Evolutionary conservation across 179 eudicot genomes (phyloP).

Genomic region (Silene noctiflora): DNA sequence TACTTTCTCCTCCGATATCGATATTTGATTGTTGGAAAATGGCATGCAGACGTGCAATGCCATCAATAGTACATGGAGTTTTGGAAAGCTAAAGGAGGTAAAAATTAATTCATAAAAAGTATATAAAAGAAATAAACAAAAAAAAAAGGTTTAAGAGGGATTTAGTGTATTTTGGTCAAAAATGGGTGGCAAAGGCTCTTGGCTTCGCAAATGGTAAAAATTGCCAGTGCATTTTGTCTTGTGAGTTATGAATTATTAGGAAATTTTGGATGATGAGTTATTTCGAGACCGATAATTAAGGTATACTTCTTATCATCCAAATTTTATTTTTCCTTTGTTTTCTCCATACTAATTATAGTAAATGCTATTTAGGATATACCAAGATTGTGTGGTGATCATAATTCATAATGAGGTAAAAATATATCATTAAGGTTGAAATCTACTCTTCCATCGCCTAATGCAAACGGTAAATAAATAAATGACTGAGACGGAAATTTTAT

Average conservation of each 20-base stretch:
- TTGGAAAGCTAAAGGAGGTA: constrained; percentile 7
- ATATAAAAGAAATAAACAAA: background rate
- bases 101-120: background rate
- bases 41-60: constrained; percentile 24
- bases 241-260: constrained; percentile 10
- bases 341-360: constrained; percentile 24
- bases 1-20: background rate
- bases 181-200: constrained; percentile 23
- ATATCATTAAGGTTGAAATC: background rate
- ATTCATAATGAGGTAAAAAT: background rate
- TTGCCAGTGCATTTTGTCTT: constrained; percentile 14
- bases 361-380: background rate
- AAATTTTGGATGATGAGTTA: constrained; percentile 23
- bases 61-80: constrained; percentile 13
- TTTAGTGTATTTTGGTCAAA: constrained; percentile 14
- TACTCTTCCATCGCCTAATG: too few species aligned
- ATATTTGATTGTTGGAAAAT: constrained; percentile 3
- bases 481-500: too few species aligned
- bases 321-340: constrained; percentile 11
- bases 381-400: background rate
- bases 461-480: too few species aligned
- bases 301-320: constrained; percentile 18
- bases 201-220: constrained; percentile 26
- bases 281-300: constrained; percentile 26
- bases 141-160: constrained; percentile 31